Evolutionary conservation across 208 protist species (phyloP).

Genomic region (Leishmania arabica): DNA sequence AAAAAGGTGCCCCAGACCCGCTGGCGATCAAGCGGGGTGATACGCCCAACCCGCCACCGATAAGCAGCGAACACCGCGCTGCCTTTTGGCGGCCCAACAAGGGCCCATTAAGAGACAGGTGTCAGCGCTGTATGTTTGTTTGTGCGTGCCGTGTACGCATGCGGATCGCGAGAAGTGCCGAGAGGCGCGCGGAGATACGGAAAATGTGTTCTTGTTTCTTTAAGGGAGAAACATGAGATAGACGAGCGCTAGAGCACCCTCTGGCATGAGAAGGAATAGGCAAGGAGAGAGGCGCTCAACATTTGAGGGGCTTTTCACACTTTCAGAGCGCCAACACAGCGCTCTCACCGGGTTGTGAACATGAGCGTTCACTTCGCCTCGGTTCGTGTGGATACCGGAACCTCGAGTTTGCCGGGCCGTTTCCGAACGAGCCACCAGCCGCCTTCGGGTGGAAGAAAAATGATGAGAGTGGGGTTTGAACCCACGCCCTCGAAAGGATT

Average conservation of each 20-base stretch:
- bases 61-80: too few species aligned
- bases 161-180: not conserved
- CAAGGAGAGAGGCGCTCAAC: not conserved
- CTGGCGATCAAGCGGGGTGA: too few species aligned
- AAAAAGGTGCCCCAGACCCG: too few species aligned
- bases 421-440: not conserved
- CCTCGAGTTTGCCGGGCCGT: not conserved
- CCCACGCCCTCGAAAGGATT: slow-evolving; percentile 60
- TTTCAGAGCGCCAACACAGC: not conserved
- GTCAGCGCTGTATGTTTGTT: not conserved
- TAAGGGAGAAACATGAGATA: not conserved
- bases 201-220: not conserved
- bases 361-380: too few species aligned
- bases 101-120: not conserved
- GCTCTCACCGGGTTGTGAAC: too few species aligned
- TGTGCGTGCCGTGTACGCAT: not conserved
- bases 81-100: too few species aligned
- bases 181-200: not conserved
- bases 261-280: not conserved
- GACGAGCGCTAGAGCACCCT: not conserved
- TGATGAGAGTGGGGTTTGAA: slow-evolving; percentile 64
- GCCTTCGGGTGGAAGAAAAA: slow-evolving; percentile 2
- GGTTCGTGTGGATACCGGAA: not conserved
- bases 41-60: too few species aligned
- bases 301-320: too few species aligned